Conservation (phyloP, 371 early-diverging fungal genomes). For the Capillidium rhysosporum region DNA sequence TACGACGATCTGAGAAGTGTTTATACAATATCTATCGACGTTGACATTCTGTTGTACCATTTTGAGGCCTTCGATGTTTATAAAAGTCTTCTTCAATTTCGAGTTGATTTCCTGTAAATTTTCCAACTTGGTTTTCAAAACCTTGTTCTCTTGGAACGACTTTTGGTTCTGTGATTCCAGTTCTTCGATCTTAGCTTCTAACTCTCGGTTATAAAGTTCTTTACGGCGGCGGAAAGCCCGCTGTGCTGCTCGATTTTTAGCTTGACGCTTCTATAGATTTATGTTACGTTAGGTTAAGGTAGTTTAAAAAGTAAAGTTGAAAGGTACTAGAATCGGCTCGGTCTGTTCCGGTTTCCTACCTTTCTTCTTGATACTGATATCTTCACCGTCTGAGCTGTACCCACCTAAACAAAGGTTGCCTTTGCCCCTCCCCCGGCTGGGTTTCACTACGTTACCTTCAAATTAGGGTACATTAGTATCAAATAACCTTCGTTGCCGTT, state of each 20-base stretch:
- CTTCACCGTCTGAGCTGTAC: conserved; percentile 10
- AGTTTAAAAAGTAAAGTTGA: too few species aligned
- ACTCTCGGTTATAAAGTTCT: conserved; percentile 34
- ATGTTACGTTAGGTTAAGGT: not conserved
- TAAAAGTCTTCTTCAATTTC: too few species aligned
- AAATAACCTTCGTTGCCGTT: too few species aligned
- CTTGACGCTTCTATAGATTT: conserved; percentile 36
- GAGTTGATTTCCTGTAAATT: not conserved
- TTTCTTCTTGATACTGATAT: conserved; percentile 19
- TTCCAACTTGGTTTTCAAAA: conserved; percentile 2
- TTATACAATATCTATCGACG: too few species aligned
- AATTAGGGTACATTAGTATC: too few species aligned
- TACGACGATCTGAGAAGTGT: too few species aligned
- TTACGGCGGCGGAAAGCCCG: conserved; percentile 55
- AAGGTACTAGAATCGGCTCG: conserved; percentile 5
- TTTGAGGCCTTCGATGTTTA: too few species aligned
- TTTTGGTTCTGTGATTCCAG: conserved; percentile 17
- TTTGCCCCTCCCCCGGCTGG: too few species aligned
- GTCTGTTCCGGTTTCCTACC: conserved; percentile 30
- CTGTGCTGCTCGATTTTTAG: conserved; percentile 58
- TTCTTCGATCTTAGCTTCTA: conserved; percentile 25
- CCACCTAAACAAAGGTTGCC: not conserved
- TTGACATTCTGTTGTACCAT: too few species aligned
- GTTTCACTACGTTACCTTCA: too few species aligned
- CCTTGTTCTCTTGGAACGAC: conserved; percentile 17